Base-by-base conservation (phyloP, 148 eudicot species). In the Rhododendron kiyosumense region DNA sequence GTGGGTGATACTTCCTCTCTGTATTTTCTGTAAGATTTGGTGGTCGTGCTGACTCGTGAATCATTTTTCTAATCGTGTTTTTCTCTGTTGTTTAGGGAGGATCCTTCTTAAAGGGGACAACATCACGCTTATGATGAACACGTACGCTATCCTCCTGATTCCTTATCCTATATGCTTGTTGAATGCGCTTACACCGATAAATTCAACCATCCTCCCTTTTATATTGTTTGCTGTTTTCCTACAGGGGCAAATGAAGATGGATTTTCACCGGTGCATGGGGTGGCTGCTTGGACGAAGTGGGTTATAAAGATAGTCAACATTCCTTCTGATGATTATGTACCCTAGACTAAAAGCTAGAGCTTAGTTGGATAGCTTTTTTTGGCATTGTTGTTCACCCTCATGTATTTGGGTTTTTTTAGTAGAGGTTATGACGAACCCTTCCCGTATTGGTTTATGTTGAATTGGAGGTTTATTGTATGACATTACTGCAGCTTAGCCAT, bases 41-140 rank as follows among this genome's bases (percentile, higher is more conserved):
- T 26, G 69, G 69, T 2, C 12, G 3, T 54, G 65, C 13, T 52
- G 18, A 34, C 41, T 36, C 24, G 36, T 24, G 20, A 5, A 20
- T 43, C 15, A 18, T 78, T 46, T 18, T 1, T 34, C 8, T 71
- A 76, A 36, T 63, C 77, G 76, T 48, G 38, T 78, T 24, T n/a
- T n/a, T 46, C 54, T 78, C 81, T 87, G 46, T 46, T 86, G 13
- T 85, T 69, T 87, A 95, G 98, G 98, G 88, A 91, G 99, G 92
- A 96, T 95, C 59, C 92, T 96, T 78, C 89, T 96, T 52, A 96
- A 96, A 88, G 98, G 99, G 52, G 97, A 96, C 90, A 96, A 95
- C 83, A 96, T 96, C 83, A 96, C 98, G 26, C 92, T 95, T 82
- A 96, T 96, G 99, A 94, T 96, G 99, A 96, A 94, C 84, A 85